A percentile compares a stretch with the other conserved stretches of the same genome.
phyloP scores from a whole-genome alignment of 352 stramenopile genomes.

The Pythium plurisporium region DNA sequence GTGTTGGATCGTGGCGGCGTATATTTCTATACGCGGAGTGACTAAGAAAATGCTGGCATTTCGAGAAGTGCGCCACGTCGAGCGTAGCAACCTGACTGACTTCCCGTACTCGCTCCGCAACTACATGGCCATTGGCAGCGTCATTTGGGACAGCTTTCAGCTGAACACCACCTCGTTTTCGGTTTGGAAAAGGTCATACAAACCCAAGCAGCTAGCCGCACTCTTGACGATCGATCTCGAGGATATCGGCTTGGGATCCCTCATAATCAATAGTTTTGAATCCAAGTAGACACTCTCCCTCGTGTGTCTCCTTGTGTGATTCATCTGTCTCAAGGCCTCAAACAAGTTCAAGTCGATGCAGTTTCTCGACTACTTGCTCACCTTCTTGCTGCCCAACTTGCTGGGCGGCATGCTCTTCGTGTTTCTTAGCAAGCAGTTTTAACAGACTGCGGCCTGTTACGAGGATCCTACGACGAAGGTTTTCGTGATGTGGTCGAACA shows the following conservation, averaged over 20 bases:
- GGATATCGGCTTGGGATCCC: conserved; percentile 21
- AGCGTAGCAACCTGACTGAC: conserved; percentile 30
- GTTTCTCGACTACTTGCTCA: conserved; percentile 35
- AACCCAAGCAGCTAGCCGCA: conserved; percentile 23
- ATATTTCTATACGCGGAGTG: conserved; percentile 24
- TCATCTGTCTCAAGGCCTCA: conserved; percentile 36
- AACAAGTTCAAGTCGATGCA: conserved; percentile 40
- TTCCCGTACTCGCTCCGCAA: conserved; percentile 35
- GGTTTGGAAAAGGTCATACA: conserved; percentile 33
- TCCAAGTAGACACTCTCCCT: conserved; percentile 25
- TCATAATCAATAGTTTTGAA: conserved; percentile 22
- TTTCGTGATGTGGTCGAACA: conserved; percentile 28
- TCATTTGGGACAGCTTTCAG: conserved; percentile 33
- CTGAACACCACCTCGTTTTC: conserved; percentile 38
- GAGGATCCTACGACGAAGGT: conserved; percentile 6
- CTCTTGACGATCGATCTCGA: conserved; percentile 32
- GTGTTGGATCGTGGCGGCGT: conserved; percentile 29
- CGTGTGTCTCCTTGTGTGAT: conserved; percentile 27
- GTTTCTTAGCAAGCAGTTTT: conserved; percentile 39
- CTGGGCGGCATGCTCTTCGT: conserved; percentile 32
- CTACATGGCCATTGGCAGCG: conserved; percentile 32
- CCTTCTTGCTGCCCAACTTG: conserved; percentile 30
- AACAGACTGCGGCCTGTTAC: conserved; percentile 24
- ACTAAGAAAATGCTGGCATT: conserved; percentile 30
- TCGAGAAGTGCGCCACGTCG: conserved; percentile 27